Conservation (phyloP, 805 yeast genomes). For the Schwanniomyces polymorphus region DNA sequence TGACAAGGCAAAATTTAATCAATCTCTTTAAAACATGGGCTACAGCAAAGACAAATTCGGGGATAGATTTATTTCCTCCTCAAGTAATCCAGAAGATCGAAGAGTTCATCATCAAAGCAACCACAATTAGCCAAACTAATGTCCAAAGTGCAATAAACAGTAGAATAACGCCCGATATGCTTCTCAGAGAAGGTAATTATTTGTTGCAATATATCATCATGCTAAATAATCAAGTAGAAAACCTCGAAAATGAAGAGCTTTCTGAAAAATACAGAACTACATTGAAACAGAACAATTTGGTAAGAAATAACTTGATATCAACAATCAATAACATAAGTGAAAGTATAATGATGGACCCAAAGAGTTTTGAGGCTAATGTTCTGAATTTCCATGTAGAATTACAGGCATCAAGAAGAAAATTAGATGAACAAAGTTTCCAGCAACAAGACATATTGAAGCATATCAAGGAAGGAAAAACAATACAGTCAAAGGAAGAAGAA, state of each 20-base stretch:
- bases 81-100: constrained; percentile 31
- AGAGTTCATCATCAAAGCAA: constrained; percentile 39
- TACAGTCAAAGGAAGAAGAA: constrained; percentile 5
- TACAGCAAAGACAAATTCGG: constrained; percentile 31
- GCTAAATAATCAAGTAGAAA: constrained; percentile 25
- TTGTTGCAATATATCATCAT: constrained; percentile 34
- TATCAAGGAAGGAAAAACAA: background rate
- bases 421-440: constrained; percentile 11
- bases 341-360: constrained; percentile 20
- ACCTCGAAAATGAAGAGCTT: constrained; percentile 5
- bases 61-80: constrained; percentile 32
- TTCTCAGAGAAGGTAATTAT: constrained; percentile 35
- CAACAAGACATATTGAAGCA: constrained; percentile 16
- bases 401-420: constrained; percentile 7
- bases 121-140: constrained; percentile 17
- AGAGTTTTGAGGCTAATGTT: constrained; percentile 22
- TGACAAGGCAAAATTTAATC: constrained; percentile 38
- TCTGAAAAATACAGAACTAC: constrained; percentile 4
- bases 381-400: constrained; percentile 17
- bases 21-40: constrained; percentile 44
- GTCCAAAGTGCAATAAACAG: constrained; percentile 5
- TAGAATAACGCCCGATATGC: constrained; percentile 27
- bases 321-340: constrained; percentile 35
- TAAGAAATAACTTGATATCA: constrained; percentile 27
- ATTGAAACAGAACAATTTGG: constrained; percentile 13